These are phyloP conservation scores for Jimgerdemannia flammicorona DNA, from an alignment of 192 early-diverging fungal species.

Conservation along the genomic window DNA sequence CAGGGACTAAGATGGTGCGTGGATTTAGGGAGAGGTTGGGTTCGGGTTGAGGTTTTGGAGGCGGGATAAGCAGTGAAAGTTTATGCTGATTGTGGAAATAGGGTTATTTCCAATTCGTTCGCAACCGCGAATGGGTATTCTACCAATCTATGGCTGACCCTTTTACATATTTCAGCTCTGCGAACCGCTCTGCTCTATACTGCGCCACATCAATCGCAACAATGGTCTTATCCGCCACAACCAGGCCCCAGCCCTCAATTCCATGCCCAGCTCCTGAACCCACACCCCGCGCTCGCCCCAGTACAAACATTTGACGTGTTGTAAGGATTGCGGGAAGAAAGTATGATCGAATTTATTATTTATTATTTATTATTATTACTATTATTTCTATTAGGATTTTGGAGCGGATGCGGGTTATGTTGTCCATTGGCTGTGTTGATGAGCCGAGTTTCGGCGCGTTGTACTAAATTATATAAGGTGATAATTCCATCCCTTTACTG, in stretches of 20 bases:
- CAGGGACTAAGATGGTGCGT: not conserved
- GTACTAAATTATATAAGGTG: not conserved
- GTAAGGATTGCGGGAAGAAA: constrained; percentile 66
- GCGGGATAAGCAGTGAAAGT: too few species aligned
- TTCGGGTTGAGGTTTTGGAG: not conserved
- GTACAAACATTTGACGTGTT: constrained; percentile 84
- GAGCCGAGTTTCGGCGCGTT: not conserved
- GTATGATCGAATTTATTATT: constrained; percentile 14
- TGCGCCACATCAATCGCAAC: not conserved
- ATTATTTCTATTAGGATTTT: too few species aligned
- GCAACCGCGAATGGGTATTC: too few species aligned
- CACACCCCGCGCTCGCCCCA: too few species aligned
- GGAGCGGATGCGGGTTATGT: too few species aligned
- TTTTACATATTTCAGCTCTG: not conserved
- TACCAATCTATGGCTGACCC: too few species aligned
- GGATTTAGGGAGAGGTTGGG: not conserved
- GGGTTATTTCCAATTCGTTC: too few species aligned
- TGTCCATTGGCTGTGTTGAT: too few species aligned
- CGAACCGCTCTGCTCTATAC: too few species aligned
- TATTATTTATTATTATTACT: not conserved
- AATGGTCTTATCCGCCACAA: not conserved
- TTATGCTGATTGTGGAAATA: too few species aligned
- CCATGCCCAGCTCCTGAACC: not conserved
- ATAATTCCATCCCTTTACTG: not conserved
- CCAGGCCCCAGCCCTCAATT: not conserved